A percentile compares a stretch with the other conserved stretches of the same genome.
Evolutionary conservation across 345 rosid species (phyloP).

Genomic region (Euclidium syriacum): DNA sequence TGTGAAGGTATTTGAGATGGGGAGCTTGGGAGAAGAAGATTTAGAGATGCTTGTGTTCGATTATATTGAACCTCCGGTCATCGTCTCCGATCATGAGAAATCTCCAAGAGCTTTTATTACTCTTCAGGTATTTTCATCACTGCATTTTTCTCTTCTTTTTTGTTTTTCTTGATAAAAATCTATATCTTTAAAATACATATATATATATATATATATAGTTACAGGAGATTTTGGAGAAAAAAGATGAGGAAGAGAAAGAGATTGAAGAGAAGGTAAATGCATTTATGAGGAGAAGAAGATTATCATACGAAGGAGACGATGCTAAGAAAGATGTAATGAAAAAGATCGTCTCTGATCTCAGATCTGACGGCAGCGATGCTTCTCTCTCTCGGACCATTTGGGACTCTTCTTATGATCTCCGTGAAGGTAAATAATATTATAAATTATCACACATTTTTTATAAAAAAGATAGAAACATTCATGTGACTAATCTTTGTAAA

Average conservation of each 20-base stretch:
- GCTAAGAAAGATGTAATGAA: slow-evolving; percentile 34
- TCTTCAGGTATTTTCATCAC: slow-evolving; percentile 30
- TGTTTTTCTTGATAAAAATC: not conserved
- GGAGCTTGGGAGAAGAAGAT: slow-evolving; percentile 44
- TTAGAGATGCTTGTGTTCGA: slow-evolving; percentile 44
- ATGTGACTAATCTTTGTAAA: not conserved
- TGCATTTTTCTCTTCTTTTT: not conserved
- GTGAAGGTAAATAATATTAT: slow-evolving; percentile 26
- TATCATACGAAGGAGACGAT: slow-evolving; percentile 22
- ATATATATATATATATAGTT: not conserved
- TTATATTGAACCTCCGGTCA: slow-evolving; percentile 35
- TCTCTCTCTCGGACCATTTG: slow-evolving; percentile 31
- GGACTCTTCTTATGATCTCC: slow-evolving; percentile 32
- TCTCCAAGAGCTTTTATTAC: slow-evolving; percentile 14
- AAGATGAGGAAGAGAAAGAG: slow-evolving; percentile 29
- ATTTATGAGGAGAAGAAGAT: slow-evolving; percentile 16
- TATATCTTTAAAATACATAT: not conserved
- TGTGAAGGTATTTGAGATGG: slow-evolving; percentile 24
- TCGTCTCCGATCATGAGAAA: slow-evolving; percentile 1
- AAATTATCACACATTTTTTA: not conserved
- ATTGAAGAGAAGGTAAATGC: slow-evolving; percentile 30
- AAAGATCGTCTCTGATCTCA: slow-evolving; percentile 28
- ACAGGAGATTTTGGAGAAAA: slow-evolving; percentile 34
- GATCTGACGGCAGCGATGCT: slow-evolving; percentile 33
- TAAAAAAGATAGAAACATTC: not conserved